phyloP scores from a whole-genome alignment of 345 rosid genomes.

The Bruguiera parviflora region DNA sequence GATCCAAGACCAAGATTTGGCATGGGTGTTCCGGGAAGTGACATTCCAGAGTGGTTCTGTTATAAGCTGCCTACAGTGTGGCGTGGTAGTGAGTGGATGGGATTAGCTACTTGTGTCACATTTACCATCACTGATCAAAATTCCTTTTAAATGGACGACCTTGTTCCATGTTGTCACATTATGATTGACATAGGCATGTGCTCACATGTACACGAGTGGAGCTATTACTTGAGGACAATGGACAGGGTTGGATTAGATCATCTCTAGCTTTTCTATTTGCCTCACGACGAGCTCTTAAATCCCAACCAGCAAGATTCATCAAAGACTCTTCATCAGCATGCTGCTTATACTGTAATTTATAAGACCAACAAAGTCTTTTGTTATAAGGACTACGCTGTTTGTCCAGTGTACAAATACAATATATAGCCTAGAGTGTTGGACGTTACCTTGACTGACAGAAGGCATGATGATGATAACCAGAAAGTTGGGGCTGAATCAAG shows the following conservation, averaged over 20 bases:
- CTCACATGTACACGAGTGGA: neutral
- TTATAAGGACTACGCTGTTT: neutral
- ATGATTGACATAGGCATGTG: neutral
- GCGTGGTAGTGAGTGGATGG: neutral
- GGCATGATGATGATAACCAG: neutral
- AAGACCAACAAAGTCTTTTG: neutral
- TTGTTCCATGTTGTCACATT: neutral
- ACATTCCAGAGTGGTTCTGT: constrained; percentile 19
- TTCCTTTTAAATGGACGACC: neutral
- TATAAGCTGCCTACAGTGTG: constrained; percentile 1
- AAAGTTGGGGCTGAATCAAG: neutral
- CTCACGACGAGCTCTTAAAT: neutral
- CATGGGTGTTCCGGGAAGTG: constrained; percentile 11
- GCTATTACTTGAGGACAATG: neutral
- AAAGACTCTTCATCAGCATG: neutral
- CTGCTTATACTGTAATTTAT: neutral
- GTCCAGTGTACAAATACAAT: neutral
- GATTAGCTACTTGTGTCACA: constrained; percentile 7
- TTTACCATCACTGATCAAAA: neutral
- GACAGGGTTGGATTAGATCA: neutral
- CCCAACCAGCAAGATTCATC: neutral
- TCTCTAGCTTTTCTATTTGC: constrained; percentile 7
- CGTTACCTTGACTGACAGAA: neutral
- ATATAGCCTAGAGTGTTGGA: neutral
- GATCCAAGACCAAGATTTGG: neutral